Base-by-base conservation (phyloP, 345 rosid species). In the Eucalyptus albens region DNA sequence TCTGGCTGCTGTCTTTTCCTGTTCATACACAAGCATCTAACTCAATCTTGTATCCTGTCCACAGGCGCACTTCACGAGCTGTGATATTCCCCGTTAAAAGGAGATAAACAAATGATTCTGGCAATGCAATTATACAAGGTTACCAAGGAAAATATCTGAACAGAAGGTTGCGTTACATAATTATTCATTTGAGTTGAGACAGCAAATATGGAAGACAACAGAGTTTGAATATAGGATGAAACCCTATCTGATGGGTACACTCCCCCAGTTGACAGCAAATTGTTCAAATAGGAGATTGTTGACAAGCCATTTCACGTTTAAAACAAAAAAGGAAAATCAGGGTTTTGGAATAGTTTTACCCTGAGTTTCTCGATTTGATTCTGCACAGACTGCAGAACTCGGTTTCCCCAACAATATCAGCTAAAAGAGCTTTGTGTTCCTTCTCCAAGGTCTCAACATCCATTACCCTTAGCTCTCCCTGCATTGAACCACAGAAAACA, bases 1-100 rank as follows among this genome's bases (percentile, higher is more conserved):
- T 51, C 62, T 50, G 62, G 40, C 15, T 29, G 37, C 53, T 7
- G 31, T 55, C 42, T 86, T 86, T 86, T 50, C 87, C 6, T 67
- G 80, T 67, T 31, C 40, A 31, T 8, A 31, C 40, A 31, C 80
- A 49, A 86, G 86, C 67, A 69, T 87, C 88, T 83, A 89, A 65
- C 59, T 88, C 87, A 67, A 95, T 94, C 91, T 55, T 92, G 95
- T 93, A 96, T 94, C 94, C 87, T 92, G 87, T 89, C 98, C 97
- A 87, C 98, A 95, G 16, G 87, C 90, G 87, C 97, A 96, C 91
- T 93, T 94, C 86, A 94, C 89, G 87, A 89, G 91, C 88, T 91
- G 92, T 85, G 96, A 92, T 89, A 94, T 92, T 82, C 94, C 97
- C 97, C 95, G 94, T 55, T 77, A 88, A 87, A 87, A 81, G 91